Evolutionary conservation across 1,139 yeast species (phyloP).

Genomic region (Nakaseomyces kungkrabaensis): DNA sequence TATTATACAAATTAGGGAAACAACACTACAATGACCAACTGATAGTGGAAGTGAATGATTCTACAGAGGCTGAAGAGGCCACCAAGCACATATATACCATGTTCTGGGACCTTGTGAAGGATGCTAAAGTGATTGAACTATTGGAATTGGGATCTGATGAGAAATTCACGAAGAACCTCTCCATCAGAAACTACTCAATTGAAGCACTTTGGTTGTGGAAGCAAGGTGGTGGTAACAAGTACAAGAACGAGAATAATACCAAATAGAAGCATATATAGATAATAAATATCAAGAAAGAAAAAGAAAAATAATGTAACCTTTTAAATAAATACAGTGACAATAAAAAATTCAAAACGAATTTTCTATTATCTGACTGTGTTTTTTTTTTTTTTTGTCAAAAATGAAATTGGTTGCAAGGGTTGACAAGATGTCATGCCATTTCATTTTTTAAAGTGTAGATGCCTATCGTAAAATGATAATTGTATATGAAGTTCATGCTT

Average conservation of each 20-base stretch:
- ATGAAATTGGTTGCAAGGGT: background rate
- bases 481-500: background rate
- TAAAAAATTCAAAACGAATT: background rate
- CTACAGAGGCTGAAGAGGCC: conserved; percentile 34
- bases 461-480: background rate
- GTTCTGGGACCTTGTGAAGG: conserved; percentile 66
- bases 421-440: background rate
- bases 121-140: conserved; percentile 58
- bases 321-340: background rate
- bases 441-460: background rate
- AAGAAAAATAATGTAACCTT: background rate
- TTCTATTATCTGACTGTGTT: too few relatives aligned
- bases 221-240: conserved; percentile 55
- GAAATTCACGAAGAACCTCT: conserved; percentile 49
- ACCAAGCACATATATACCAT: conserved; percentile 38
- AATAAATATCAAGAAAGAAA: background rate
- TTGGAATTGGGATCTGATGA: conserved; percentile 71
- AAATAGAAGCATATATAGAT: background rate
- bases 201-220: conserved; percentile 94
- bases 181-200: conserved; percentile 75
- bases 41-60: conserved; percentile 35
- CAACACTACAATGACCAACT: conserved; percentile 42
- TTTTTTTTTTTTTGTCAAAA: background rate
- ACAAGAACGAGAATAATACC: background rate
- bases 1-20: conserved; percentile 68